Base-by-base conservation (phyloP, 108 stramenopile genomes). In the Cylindrotheca closterium region DNA sequence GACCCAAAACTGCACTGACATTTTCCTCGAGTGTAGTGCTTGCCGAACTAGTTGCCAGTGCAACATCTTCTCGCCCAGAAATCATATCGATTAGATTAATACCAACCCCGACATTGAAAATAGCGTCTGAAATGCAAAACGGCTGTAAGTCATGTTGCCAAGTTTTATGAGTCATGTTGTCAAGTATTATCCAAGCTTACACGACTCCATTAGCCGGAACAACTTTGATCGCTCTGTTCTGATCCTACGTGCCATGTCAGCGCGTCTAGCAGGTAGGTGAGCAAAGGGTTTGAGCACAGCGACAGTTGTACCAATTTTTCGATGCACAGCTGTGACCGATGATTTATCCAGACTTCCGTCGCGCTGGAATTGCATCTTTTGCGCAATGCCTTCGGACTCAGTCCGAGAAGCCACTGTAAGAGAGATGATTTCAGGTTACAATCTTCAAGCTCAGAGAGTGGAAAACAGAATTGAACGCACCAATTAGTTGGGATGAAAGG, bases 281-380 rank as follows among this genome's bases (percentile, higher is more conserved):
- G 87, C 80, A 70, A 94, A 92, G 7, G 94, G 73, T 30, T 83
- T 74, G 23, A 83, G 71, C 4, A 96, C 89, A 23, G 81, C 75
- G 2, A 94, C 93, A 8, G 93, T 96, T 2, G 96, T 96, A 2
- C 96, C 96, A 10, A 90, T 74, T 55, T 79, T 74, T 47, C 85
- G 74, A 28, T 86, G 77, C 2, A 81, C 55, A 0, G 60, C 29
- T 19, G 48, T 27, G 1, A 73, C 57, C 0, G 75, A 60, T 10
- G 72, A 54, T 19, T 63, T 23, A 12, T 65, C 51, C 8, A 83
- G 30, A 1, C 47, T 33, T 23, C 93, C 90, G 49, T 89, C 81
- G 18, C 48, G 47, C 31, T 67, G 56, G 58, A 79, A 95, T 23
- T 73, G 71, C 34, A 93, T 55, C 61, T 82, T 80, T 56, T 82